Conservation (phyloP, 2,329 filamentous ascomycete species). For the Monilinia polystroma region DNA sequence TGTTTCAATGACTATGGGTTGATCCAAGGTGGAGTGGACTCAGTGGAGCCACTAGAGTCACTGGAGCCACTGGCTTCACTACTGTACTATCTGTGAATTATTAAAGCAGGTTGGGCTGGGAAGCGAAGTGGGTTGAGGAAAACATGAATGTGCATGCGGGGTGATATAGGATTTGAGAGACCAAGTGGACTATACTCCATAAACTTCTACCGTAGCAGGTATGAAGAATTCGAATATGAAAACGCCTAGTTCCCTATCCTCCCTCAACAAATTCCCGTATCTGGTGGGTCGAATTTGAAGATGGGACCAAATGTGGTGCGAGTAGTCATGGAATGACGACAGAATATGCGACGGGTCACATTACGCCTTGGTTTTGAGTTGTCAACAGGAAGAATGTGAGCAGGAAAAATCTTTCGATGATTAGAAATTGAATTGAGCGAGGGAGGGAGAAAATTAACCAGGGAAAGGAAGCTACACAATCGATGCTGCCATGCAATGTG, state of each 20-base stretch:
- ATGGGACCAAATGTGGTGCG: not conserved
- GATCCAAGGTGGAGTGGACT: not conserved
- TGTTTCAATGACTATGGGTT: slow-evolving; percentile 6
- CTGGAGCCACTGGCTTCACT: no score
- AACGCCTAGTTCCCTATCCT: not conserved
- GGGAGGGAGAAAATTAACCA: not conserved
- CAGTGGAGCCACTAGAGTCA: no score
- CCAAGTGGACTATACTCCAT: not conserved
- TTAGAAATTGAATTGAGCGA: not conserved
- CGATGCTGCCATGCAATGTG: not conserved
- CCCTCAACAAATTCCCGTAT: slow-evolving; percentile 5
- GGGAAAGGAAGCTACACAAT: not conserved
- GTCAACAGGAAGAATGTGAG: not conserved
- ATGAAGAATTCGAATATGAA: no score
- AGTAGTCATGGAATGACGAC: not conserved
- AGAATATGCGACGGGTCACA: not conserved
- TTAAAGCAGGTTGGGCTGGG: not conserved
- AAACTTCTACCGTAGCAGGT: no score
- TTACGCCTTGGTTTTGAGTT: slow-evolving; percentile 2
- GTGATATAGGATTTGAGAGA: not conserved
- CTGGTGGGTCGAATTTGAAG: no score
- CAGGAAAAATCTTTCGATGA: not conserved
- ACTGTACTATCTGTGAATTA: not conserved
- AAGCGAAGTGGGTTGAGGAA: no score
- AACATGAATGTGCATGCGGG: slow-evolving; percentile 2